Evolutionary conservation across 108 stramenopile species (phyloP).

Genomic region (Halocafeteria seosinensis): DNA sequence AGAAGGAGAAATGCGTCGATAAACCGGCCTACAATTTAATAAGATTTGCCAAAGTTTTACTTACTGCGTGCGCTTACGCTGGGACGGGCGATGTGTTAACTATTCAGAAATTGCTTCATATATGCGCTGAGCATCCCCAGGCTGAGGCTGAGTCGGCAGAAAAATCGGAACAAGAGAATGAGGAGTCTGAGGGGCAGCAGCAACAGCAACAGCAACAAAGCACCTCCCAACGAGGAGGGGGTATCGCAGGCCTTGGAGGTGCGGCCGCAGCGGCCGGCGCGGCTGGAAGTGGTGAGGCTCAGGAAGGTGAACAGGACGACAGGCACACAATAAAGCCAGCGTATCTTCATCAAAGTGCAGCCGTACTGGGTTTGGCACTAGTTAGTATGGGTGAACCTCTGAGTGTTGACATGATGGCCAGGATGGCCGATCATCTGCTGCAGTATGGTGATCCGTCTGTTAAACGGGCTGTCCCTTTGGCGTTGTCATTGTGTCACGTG

Average conservation of each 20-base stretch:
- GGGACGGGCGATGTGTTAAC: constrained; percentile 91
- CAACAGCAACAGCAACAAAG: neutral
- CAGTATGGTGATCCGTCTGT: constrained; percentile 95
- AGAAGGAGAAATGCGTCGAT: neutral
- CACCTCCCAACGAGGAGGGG: too few species aligned
- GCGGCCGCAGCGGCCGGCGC: neutral
- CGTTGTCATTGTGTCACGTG: constrained; percentile 69
- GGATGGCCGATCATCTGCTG: constrained; percentile 90
- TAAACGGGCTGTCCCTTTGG: constrained; percentile 85
- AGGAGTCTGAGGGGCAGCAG: constrained; percentile 39
- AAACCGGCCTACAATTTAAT: neutral
- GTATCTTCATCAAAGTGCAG: constrained; percentile 53
- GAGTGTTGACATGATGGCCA: constrained; percentile 87
- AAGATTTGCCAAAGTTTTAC: constrained; percentile 23
- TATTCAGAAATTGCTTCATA: constrained; percentile 90
- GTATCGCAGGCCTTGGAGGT: too few species aligned
- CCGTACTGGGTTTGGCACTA: constrained; percentile 78
- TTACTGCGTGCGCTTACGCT: constrained; percentile 87
- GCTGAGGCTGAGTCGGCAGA: neutral
- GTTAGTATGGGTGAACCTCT: constrained; percentile 93
- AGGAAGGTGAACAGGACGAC: constrained; percentile 4
- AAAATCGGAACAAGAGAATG: constrained; percentile 50
- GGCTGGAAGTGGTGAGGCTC: neutral
- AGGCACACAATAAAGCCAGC: neutral
- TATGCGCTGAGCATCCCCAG: constrained; percentile 73